A percentile compares a stretch with the other conserved stretches of the same genome.
phyloP scores from a whole-genome alignment of 306 rosid species.

The Fragaria nilgerrensis region DNA sequence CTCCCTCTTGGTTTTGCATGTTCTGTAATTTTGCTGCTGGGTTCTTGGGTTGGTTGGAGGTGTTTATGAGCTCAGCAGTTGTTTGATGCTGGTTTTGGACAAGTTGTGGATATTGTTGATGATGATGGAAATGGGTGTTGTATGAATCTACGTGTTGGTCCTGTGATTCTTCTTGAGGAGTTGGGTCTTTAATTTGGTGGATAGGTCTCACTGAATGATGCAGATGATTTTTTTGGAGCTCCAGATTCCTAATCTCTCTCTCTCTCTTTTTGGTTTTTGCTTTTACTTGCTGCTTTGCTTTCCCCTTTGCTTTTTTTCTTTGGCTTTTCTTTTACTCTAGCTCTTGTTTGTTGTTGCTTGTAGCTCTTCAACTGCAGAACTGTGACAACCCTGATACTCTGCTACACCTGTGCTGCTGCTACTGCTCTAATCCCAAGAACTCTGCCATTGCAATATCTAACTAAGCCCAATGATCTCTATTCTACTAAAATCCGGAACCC shows the following conservation, averaged over 20 bases:
- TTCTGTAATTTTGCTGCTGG: slow-evolving; percentile 7
- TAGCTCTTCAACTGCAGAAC: slow-evolving; percentile 29
- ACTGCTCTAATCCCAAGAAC: slow-evolving; percentile 42
- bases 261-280: neutral
- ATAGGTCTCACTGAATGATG: slow-evolving; percentile 20
- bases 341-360: slow-evolving; percentile 19
- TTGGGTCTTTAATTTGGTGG: slow-evolving; percentile 19
- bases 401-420: slow-evolving; percentile 23
- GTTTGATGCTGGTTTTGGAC: slow-evolving; percentile 22
- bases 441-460: slow-evolving; percentile 46
- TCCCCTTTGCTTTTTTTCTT: neutral
- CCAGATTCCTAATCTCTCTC: slow-evolving; percentile 41
- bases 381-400: slow-evolving; percentile 33
- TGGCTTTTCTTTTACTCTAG: slow-evolving; percentile 11
- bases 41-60: slow-evolving; percentile 18
- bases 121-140: slow-evolving; percentile 12
- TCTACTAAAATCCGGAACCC: slow-evolving; percentile 28
- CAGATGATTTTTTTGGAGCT: slow-evolving; percentile 34
- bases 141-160: slow-evolving; percentile 26
- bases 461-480: slow-evolving; percentile 32
- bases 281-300: slow-evolving; percentile 16
- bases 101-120: slow-evolving; percentile 23
- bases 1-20: slow-evolving; percentile 19
- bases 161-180: slow-evolving; percentile 26
- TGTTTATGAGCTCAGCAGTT: slow-evolving; percentile 24